Conservation (phyloP, 305 asterid genomes). For the Rubia balearica region DNA sequence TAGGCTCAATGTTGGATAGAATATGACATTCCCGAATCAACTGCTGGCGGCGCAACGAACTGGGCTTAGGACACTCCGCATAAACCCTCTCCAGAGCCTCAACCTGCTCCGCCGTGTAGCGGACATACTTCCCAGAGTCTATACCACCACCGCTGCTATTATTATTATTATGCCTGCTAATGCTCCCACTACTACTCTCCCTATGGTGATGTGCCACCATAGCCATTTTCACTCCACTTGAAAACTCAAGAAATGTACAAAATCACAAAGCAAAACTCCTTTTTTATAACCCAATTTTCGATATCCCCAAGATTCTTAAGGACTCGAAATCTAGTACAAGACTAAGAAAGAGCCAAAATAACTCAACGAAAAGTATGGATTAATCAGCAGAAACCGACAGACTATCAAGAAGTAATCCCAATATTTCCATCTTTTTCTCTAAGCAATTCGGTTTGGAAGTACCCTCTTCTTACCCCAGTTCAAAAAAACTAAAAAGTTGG, state of each 20-base stretch:
- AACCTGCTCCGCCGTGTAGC: constrained; percentile 91
- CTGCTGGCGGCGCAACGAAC: constrained; percentile 82
- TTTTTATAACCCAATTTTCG: background rate
- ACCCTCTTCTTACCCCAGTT: constrained; percentile 18
- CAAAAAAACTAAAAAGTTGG: constrained; percentile 18
- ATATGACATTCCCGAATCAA: constrained; percentile 86
- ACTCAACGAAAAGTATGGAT: constrained; percentile 48
- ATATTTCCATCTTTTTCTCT: constrained; percentile 8
- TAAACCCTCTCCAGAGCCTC: constrained; percentile 95
- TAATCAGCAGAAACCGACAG: constrained; percentile 18
- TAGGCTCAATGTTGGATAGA: constrained; percentile 80
- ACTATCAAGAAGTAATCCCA: constrained; percentile 22
- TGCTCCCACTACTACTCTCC: constrained; percentile 74
- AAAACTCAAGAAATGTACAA: background rate
- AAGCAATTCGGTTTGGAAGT: constrained; percentile 17
- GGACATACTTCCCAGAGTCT: constrained; percentile 79
- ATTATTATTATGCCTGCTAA: constrained; percentile 35
- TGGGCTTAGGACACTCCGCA: constrained; percentile 89
- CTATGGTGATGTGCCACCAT: constrained; percentile 74
- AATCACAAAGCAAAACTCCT: background rate
- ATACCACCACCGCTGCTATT: constrained; percentile 17
- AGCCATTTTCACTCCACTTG: constrained; percentile 43
- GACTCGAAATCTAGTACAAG: constrained; percentile 32
- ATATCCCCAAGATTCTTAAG: constrained; percentile 29
- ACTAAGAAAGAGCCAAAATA: constrained; percentile 55